A percentile compares a stretch with the other conserved stretches of the same genome.
Evolutionary conservation across 1,139 yeast genomes (phyloP).

Genomic region (Pichia sp.): DNA sequence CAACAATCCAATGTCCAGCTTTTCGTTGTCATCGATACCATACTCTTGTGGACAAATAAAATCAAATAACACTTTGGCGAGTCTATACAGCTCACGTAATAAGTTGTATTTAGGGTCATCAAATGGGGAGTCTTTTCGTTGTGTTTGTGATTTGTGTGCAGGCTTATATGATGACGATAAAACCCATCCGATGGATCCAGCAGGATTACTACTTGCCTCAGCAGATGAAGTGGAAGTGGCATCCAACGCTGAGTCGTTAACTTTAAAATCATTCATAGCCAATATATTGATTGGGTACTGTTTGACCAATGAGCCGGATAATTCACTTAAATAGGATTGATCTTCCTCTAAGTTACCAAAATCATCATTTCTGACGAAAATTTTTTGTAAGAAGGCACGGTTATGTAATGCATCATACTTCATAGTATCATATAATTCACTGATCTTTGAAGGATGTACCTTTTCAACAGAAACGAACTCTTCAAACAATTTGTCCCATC

Average conservation of each 20-base stretch:
- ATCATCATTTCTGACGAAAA: constrained; percentile 63
- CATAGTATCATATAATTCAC: constrained; percentile 97
- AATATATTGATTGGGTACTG: constrained; percentile 76
- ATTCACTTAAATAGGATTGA: constrained; percentile 27
- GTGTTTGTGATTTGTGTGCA: constrained; percentile 28
- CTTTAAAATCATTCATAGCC: constrained; percentile 72
- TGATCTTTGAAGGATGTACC: constrained; percentile 95
- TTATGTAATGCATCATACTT: constrained; percentile 97
- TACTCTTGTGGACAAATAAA: constrained; percentile 98
- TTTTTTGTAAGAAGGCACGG: constrained; percentile 77
- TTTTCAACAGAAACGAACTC: constrained; percentile 93
- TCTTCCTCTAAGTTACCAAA: constrained; percentile 17
- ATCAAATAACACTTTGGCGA: constrained; percentile 91
- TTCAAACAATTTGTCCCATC: constrained; percentile 95
- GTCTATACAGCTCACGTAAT: constrained; percentile 79
- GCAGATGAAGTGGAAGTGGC: constrained; percentile 32
- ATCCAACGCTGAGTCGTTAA: constrained; percentile 37
- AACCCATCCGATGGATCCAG: constrained; percentile 76
- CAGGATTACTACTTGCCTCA: constrained; percentile 33
- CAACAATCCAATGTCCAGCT: constrained; percentile 88
- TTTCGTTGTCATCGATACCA: constrained; percentile 94
- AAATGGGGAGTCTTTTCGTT: constrained; percentile 51
- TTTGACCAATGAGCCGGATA: constrained; percentile 57
- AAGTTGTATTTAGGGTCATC: constrained; percentile 77
- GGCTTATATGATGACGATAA: constrained; percentile 42